Evolutionary conservation across 2,329 filamentous ascomycete genomes (phyloP).

Genomic region (Botrytis squamosa): DNA sequence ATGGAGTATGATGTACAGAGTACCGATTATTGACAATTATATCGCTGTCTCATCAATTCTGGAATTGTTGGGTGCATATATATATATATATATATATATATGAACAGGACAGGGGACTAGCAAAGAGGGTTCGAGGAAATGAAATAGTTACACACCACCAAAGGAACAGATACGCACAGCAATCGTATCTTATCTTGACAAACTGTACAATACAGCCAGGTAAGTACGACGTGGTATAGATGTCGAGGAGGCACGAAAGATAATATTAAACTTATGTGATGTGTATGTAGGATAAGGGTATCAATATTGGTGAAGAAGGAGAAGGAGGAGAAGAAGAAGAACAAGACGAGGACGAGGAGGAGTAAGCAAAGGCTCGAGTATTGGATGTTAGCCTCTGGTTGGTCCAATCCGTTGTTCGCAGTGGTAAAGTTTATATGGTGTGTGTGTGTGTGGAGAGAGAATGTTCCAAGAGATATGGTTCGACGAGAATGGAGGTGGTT

Average conservation of each 20-base stretch:
- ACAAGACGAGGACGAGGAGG: neutral
- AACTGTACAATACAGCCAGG: neutral
- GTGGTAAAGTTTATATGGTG: neutral
- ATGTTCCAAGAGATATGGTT: neutral
- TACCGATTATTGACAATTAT: neutral
- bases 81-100: neutral
- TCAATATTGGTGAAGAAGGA: neutral
- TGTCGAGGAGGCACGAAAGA: neutral
- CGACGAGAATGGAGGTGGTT: neutral
- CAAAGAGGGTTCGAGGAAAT: neutral
- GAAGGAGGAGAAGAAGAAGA: neutral
- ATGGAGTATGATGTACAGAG: neutral
- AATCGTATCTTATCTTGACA: neutral
- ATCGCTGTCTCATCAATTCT: neutral
- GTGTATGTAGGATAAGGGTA: neutral
- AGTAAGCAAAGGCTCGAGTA: neutral
- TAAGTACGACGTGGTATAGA: neutral
- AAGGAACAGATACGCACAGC: neutral
- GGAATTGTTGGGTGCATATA: neutral
- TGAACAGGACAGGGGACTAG: neutral
- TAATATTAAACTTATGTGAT: too few relatives aligned
- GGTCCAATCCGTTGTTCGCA: neutral
- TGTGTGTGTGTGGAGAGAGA: neutral
- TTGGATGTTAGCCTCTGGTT: neutral
- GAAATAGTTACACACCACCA: slow-evolving; percentile 7